phyloP scores from a whole-genome alignment of 2,329 filamentous ascomycete species.

The Emericellopsis atlantica region DNA sequence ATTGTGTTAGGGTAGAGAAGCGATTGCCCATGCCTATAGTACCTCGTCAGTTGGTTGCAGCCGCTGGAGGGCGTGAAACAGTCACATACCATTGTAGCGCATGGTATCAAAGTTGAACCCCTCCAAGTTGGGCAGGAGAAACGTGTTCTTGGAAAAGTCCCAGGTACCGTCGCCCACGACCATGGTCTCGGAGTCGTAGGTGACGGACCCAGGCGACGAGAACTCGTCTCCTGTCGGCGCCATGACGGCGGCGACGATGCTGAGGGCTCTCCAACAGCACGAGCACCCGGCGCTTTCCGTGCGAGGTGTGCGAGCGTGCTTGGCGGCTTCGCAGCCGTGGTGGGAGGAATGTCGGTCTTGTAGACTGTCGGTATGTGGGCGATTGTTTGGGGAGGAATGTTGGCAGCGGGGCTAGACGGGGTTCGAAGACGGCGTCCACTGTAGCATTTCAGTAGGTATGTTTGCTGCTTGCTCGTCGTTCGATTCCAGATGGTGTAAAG shows the following conservation, averaged over 20 bases:
- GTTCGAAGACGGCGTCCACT: not conserved
- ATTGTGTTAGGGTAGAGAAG: conserved; percentile 56
- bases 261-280: not conserved
- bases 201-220: conserved; percentile 58
- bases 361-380: not conserved
- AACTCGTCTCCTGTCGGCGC: conserved; percentile 46
- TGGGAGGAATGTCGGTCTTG: conserved; percentile 2
- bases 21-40: conserved; percentile 68
- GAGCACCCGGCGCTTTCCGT: not conserved
- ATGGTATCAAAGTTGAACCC: conserved; percentile 72
- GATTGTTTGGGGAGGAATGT: not conserved
- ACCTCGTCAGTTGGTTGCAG: not conserved
- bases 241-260: conserved; percentile 33
- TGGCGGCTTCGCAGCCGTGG: not conserved
- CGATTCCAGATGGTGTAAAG: not conserved
- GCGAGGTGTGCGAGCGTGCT: too few relatives aligned
- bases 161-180: conserved; percentile 73
- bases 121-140: conserved; percentile 64
- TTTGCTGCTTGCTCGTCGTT: not conserved
- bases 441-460: not conserved
- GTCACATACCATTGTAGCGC: conserved; percentile 62
- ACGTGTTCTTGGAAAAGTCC: conserved; percentile 66
- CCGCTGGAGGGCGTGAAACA: not conserved
- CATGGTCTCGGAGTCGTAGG: conserved; percentile 63
- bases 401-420: not conserved